phyloP scores from a whole-genome alignment of 352 stramenopile genomes.

The Phytopythium delawarense region DNA sequence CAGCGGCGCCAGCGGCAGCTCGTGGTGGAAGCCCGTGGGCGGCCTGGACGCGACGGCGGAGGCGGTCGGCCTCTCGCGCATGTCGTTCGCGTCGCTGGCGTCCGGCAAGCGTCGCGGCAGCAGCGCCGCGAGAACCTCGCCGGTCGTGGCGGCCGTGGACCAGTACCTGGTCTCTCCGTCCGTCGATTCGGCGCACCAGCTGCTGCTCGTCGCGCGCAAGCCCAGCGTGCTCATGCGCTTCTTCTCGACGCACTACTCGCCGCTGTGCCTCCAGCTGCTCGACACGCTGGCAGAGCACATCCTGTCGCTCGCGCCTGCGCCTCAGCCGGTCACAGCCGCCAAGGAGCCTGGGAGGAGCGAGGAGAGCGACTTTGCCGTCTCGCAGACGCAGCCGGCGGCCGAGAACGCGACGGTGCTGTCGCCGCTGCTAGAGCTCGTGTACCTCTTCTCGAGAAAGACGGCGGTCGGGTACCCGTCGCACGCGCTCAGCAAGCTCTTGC shows the following conservation, averaged over 20 bases:
- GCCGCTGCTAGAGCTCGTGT: constrained; percentile 62
- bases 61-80: constrained; percentile 23
- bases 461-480: constrained; percentile 71
- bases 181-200: constrained; percentile 20
- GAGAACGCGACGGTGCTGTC: background rate
- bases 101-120: constrained; percentile 20
- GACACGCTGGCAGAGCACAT: constrained; percentile 57
- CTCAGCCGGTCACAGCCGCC: background rate
- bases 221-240: constrained; percentile 29
- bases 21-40: constrained; percentile 38
- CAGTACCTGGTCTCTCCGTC: constrained; percentile 36
- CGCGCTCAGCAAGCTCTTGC: constrained; percentile 57
- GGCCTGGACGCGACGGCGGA: constrained; percentile 38
- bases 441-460: constrained; percentile 45
- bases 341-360: background rate
- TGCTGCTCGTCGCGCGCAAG: constrained; percentile 46
- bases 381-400: constrained; percentile 10
- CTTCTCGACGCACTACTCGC: constrained; percentile 40
- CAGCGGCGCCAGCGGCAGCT: constrained; percentile 8
- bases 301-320: constrained; percentile 17
- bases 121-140: constrained; percentile 15
- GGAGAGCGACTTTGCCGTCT: constrained; percentile 2
- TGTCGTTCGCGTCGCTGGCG: constrained; percentile 27
- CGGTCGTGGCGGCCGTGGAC: constrained; percentile 29
- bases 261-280: constrained; percentile 48